Base-by-base conservation (phyloP, 257 asterid species). In the Fraxinus excelsior region DNA sequence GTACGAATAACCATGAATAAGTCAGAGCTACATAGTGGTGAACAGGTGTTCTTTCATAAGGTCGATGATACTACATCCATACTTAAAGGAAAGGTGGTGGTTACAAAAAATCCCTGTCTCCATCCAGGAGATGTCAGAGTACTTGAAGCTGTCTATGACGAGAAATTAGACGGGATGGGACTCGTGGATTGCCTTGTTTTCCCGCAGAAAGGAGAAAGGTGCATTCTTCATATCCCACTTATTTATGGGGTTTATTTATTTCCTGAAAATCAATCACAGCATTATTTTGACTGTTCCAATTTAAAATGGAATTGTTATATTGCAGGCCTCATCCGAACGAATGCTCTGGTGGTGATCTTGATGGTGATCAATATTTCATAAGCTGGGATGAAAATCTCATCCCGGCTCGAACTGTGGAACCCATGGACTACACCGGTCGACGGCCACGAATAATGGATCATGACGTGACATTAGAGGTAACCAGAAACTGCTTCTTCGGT, bases 281-380 rank as follows among this genome's bases (percentile, higher is more conserved):
- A 67, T 51, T 37, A n/a, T 51, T 74, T 53, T 60, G 62, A 5
- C 7, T 19, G 66, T 74, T 51, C 56, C 29, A 2, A 19, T 42
- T 80, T 10, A 28, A 46, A 58, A 42, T 37, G 46, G 16, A 73
- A 21, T 32, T 71, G 74, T 72, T 42, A 19, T 53, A 74, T 80
- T 82, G 67, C 91, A 92, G 98, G 96, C 98, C 98, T 82, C 98
- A 94, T 80, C 97, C 98, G 26, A 94, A 90, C 78, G 98, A 94
- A 89, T 94, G 98, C 85, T 94, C 98, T 10, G 97, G 98, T 70
- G 98, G 98, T 68, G 99, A 95, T 84, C 98, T 95, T 74, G 99
- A 95, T 79, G 99, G 99, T 46, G 99, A 95, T 81, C 83, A 88
- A 31, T 95, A 95, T 81, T 95, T 93, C 44, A 78, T 95, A 72